Conservation (phyloP, 768 basidiomycete species). For the Heimioporus sp. region DNA sequence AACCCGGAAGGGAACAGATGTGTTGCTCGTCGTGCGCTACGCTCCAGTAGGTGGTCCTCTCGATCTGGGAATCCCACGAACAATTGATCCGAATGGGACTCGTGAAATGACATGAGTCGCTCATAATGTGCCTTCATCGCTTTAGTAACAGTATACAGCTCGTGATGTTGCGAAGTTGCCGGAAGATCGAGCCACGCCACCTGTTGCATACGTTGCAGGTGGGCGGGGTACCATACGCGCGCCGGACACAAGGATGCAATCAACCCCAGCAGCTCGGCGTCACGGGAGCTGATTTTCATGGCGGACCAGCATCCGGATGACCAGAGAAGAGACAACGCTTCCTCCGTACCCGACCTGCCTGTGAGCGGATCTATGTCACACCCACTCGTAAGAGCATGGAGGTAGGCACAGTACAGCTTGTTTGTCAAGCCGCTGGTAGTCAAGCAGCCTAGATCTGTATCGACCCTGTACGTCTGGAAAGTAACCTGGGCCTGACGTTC, state of each 20-base stretch:
- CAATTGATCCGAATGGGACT: not conserved
- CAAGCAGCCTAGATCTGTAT: conserved; percentile 28
- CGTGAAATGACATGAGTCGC: conserved; percentile 12
- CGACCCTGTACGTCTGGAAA: conserved; percentile 28
- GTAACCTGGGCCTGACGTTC: not conserved
- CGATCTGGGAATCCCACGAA: conserved; percentile 6
- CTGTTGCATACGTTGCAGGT: conserved; percentile 37
- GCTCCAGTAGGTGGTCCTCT: conserved; percentile 12
- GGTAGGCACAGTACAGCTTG: conserved; percentile 37
- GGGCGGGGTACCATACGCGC: conserved; percentile 37
- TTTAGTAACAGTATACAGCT: conserved; percentile 20
- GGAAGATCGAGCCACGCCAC: conserved; percentile 28
- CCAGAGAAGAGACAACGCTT: conserved; percentile 37
- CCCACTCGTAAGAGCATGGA: conserved; percentile 43
- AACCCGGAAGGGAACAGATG: conserved; percentile 13
- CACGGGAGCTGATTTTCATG: conserved; percentile 27
- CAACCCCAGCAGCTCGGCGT: conserved; percentile 28
- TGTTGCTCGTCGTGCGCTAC: conserved; percentile 14
- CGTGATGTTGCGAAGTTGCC: conserved; percentile 31
- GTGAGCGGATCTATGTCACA: conserved; percentile 45
- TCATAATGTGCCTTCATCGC: conserved; percentile 30
- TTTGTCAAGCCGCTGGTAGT: conserved; percentile 13
- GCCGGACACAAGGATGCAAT: conserved; percentile 36
- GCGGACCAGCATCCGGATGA: conserved; percentile 40
- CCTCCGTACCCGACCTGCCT: conserved; percentile 2